Percentiles rank a stretch among this genome's conserved stretches.
Evolutionary conservation across 192 early-diverging fungal genomes (phyloP).

Genomic region (Coemansia asiatica): DNA sequence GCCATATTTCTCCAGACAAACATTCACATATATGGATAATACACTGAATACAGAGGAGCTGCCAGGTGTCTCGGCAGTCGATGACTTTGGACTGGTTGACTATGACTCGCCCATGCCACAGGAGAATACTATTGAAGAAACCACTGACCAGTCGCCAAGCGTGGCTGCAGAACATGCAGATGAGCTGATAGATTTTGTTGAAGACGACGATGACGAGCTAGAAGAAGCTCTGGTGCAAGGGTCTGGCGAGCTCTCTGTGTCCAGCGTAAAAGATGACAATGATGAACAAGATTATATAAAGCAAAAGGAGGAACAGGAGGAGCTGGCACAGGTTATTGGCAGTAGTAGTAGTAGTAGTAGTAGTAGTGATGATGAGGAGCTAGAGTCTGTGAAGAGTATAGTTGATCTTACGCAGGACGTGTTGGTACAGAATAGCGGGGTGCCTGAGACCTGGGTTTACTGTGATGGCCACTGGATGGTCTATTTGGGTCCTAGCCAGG

Average conservation of each 20-base stretch:
- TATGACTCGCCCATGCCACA: constrained; percentile 35
- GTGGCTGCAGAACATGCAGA: not conserved
- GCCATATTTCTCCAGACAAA: not conserved
- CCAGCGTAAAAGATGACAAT: too few species aligned
- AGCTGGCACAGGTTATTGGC: not conserved
- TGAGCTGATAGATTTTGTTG: constrained; percentile 34
- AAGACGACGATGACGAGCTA: constrained; percentile 6
- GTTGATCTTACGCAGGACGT: constrained; percentile 5
- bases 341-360: not conserved
- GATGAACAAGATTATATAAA: too few species aligned
- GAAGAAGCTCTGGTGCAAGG: constrained; percentile 4
- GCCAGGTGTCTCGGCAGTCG: constrained; percentile 1
- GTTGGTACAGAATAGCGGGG: not conserved
- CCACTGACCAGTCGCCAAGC: not conserved
- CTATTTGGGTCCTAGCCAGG: constrained; percentile 39
- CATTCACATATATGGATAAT: not conserved
- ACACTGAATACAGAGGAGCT: not conserved
- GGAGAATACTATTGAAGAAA: not conserved
- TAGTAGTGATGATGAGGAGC: not conserved
- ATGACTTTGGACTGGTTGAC: constrained; percentile 50
- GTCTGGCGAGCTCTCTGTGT: not conserved
- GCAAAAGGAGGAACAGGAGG: too few species aligned
- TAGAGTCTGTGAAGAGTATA: not conserved
- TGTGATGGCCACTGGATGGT: constrained; percentile 49
- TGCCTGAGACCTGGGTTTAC: constrained; percentile 43